A percentile compares a stretch with the other conserved stretches of the same genome.
These are phyloP conservation scores for Volutella citrinella DNA, from an alignment of 2,329 filamentous ascomycete species.

Conservation along the genomic window DNA sequence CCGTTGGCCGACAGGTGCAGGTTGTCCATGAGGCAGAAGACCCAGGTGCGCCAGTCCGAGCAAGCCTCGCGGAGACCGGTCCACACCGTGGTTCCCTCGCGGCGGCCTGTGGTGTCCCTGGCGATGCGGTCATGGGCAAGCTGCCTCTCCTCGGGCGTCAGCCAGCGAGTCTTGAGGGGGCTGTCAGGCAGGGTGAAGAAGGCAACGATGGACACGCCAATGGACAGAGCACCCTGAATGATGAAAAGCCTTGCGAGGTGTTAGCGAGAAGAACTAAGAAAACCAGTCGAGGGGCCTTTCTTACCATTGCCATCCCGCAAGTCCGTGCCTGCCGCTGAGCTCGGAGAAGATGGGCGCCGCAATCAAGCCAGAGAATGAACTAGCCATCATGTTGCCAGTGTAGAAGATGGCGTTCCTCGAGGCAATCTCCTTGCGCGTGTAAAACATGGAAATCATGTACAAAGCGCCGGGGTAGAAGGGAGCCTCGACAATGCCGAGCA, in stretches of 20 bases:
- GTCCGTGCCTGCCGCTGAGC: constrained; percentile 22
- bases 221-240: constrained; percentile 25
- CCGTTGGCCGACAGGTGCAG: constrained; percentile 20
- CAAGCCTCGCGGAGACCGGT: constrained; percentile 19
- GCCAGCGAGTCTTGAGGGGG: constrained; percentile 37
- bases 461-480: constrained; percentile 35
- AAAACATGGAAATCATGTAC: constrained; percentile 50
- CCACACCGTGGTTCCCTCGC: constrained; percentile 36
- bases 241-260: constrained; percentile 23
- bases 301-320: constrained; percentile 31
- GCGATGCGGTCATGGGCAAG: constrained; percentile 41
- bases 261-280: background rate
- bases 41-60: constrained; percentile 24
- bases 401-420: constrained; percentile 44
- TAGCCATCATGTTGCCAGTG: constrained; percentile 35
- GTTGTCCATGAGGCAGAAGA: constrained; percentile 19
- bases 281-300: background rate
- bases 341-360: constrained; percentile 39
- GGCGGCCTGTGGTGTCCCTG: constrained; percentile 21
- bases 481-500: constrained; percentile 39
- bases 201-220: constrained; percentile 27
- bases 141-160: constrained; percentile 36
- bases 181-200: constrained; percentile 35
- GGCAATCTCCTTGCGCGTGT: constrained; percentile 48
- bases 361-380: constrained; percentile 42